Evolutionary conservation across 768 basidiomycete species (phyloP).

Genomic region (Lactifluus echinatus): DNA sequence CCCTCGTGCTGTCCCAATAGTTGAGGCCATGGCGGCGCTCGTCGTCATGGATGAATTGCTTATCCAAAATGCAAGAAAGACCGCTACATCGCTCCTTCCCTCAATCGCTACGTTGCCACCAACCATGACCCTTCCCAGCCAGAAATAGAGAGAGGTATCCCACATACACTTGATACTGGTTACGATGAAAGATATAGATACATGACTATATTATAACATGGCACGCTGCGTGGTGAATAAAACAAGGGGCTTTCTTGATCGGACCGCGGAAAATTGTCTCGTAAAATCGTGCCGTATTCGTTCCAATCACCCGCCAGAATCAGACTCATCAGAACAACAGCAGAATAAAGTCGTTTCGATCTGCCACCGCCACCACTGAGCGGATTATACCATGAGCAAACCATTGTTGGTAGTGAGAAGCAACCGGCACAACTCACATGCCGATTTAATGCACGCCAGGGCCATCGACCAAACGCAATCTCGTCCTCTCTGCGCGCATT

Average conservation of each 20-base stretch:
- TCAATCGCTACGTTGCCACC: slow-evolving; percentile 82
- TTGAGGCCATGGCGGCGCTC: slow-evolving; percentile 94
- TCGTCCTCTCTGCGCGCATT: slow-evolving; percentile 43
- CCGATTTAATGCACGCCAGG: slow-evolving; percentile 55
- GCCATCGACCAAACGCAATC: slow-evolving; percentile 57
- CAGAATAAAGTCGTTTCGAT: slow-evolving; percentile 57
- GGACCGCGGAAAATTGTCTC: background rate
- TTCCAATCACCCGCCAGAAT: slow-evolving; percentile 36
- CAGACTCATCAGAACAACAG: slow-evolving; percentile 43
- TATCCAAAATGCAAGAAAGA: slow-evolving; percentile 76
- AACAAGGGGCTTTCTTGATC: background rate
- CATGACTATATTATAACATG: slow-evolving; percentile 6
- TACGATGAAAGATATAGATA: slow-evolving; percentile 13
- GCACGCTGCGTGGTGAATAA: background rate
- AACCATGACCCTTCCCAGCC: slow-evolving; percentile 55
- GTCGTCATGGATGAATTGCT: slow-evolving; percentile 93
- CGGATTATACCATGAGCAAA: background rate
- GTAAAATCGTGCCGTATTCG: background rate
- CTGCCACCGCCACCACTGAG: slow-evolving; percentile 83
- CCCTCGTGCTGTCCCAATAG: slow-evolving; percentile 93
- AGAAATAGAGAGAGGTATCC: slow-evolving; percentile 15
- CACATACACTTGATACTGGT: slow-evolving; percentile 3
- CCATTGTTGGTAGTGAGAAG: background rate
- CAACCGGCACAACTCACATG: slow-evolving; percentile 40
- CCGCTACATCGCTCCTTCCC: slow-evolving; percentile 71